Conservation (phyloP, 2,329 filamentous ascomycete genomes). For the Penicillium aurantiogriseum region DNA sequence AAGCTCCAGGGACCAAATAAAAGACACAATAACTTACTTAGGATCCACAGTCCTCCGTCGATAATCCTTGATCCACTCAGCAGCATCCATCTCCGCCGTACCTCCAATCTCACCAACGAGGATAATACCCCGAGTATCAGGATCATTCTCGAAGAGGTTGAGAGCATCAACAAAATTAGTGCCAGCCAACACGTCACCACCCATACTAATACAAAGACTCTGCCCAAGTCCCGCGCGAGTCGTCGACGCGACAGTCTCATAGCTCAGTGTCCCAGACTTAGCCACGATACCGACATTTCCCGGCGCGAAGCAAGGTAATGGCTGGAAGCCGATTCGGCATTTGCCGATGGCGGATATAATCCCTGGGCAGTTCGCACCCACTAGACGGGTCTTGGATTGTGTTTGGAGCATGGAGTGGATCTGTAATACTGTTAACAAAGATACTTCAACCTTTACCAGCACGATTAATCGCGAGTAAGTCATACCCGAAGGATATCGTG, state of each 20-base stretch:
- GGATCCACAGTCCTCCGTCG: slow-evolving; percentile 55
- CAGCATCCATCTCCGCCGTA: slow-evolving; percentile 66
- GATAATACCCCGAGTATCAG: slow-evolving; percentile 68
- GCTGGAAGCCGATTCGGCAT: slow-evolving; percentile 74
- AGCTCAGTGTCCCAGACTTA: slow-evolving; percentile 78
- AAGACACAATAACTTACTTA: slow-evolving; percentile 53
- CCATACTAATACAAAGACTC: slow-evolving; percentile 73
- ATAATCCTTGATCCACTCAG: slow-evolving; percentile 71
- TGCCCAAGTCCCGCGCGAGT: slow-evolving; percentile 73
- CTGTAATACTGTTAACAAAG: slow-evolving; percentile 30
- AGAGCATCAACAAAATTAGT: slow-evolving; percentile 72
- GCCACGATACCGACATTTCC: slow-evolving; percentile 72
- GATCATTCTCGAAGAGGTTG: slow-evolving; percentile 63
- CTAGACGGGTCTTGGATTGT: slow-evolving; percentile 68
- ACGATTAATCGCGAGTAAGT: neutral
- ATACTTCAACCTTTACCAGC: neutral
- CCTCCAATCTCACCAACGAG: slow-evolving; percentile 73
- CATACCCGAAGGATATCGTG: slow-evolving; percentile 72
- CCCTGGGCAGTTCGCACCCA: slow-evolving; percentile 78
- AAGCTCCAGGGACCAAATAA: too few species aligned
- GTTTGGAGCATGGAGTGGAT: slow-evolving; percentile 69
- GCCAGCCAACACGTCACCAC: slow-evolving; percentile 71
- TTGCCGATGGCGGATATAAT: slow-evolving; percentile 71
- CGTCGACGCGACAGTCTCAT: slow-evolving; percentile 74
- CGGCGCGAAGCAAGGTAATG: slow-evolving; percentile 67